Evolutionary conservation across 108 stramenopile genomes (phyloP), one percentile per base, ranked within the genome.

Genomic region (Nitzschia sp.): DNA sequence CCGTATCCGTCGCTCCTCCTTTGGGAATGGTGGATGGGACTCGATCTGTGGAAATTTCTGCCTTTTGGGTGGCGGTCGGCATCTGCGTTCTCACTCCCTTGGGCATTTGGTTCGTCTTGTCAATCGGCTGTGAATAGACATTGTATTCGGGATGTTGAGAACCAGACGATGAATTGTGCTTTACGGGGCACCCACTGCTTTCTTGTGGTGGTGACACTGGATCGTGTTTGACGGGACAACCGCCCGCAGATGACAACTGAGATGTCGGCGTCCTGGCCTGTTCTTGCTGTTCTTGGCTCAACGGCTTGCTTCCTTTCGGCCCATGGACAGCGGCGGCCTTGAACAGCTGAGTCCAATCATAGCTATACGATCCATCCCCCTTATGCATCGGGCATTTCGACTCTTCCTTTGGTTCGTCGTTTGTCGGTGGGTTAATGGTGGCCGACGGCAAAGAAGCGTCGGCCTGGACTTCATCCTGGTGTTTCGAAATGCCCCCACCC

Each of bases 31-130:
- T 91, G 28, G 82, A 85, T 27, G 46, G 24, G 18, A 94, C 96
- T 18, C 99, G 89, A n/a, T 93, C 74, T 25, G 96, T 96, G 15
- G 83, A 63, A 8, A 99, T 87, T 0, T 80, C 69, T 19, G 32
- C 64, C 11, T 25, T 75, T 63, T 95, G 94, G 29, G 33, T n/a
- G 0, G 89, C 57, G 9, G 83, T 59, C 1, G 95, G 95, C 1
- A 96, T 71, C 35, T 87, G 78, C 48, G 89, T 92, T 46, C 42
- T 66, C 26, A 88, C 87, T 23, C 82, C 70, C 47, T 76, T 72
- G 15, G 99, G 99, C 98, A 99, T 99, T 56, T 94, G 83, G 70
- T 99, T 99, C 23, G 77, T 93, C 24, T 97, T 96, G 85, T 98
- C 94, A 27, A 99, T 84, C 1, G 93, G 90, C 71, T 98, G 97